phyloP scores from a whole-genome alignment of 331 rosid species.

The Acacia pycnantha region DNA sequence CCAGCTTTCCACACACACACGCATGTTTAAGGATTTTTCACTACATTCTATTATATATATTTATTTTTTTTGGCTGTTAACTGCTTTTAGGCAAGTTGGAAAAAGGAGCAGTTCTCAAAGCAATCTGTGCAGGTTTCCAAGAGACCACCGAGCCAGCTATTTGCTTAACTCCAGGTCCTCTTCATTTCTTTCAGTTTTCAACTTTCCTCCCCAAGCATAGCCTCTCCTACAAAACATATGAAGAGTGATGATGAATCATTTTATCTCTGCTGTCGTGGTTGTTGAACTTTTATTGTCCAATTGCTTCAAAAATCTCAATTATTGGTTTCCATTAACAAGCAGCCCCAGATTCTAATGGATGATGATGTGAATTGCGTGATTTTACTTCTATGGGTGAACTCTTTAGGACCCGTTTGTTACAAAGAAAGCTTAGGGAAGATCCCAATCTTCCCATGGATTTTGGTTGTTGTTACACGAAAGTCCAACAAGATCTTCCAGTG shows the following conservation, averaged over 20 bases:
- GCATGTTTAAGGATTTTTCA: not conserved
- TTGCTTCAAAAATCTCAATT: not conserved
- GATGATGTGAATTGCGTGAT: not conserved
- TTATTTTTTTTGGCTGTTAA: not conserved
- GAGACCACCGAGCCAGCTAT: conserved; percentile 94
- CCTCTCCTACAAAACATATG: not conserved
- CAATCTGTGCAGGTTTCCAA: conserved; percentile 84
- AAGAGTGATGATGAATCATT: not conserved
- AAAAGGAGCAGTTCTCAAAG: conserved; percentile 85
- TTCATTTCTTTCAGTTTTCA: conserved; percentile 25
- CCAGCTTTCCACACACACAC: conserved; percentile 2
- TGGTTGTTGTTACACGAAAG: too few species aligned
- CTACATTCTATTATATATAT: not conserved
- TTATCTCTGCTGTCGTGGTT: not conserved
- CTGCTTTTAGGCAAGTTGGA: conserved; percentile 45
- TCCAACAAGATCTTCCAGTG: too few species aligned
- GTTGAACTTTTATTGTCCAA: conserved; percentile 4
- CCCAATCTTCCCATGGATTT: too few species aligned
- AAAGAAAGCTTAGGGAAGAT: too few species aligned
- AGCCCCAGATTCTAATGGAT: conserved; percentile 4
- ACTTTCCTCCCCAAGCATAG: not conserved
- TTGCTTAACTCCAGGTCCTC: conserved; percentile 80
- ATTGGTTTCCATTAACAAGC: not conserved
- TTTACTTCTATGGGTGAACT: not conserved
- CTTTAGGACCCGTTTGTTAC: too few species aligned